These are phyloP conservation scores for Naegleria fowleri DNA, from an alignment of 208 protist species.

Conservation along the genomic window DNA sequence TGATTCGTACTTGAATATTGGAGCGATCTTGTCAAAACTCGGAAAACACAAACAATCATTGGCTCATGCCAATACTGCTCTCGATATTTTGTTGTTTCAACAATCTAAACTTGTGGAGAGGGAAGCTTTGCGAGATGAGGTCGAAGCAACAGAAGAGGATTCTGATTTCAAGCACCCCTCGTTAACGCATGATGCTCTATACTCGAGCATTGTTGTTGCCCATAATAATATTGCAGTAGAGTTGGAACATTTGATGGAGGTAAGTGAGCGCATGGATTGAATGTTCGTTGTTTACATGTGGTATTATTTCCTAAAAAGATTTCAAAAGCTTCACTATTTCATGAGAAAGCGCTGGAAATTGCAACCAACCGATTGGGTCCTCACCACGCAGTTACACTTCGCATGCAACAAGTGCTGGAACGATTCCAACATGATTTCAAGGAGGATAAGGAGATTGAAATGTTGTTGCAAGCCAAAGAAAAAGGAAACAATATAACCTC, in stretches of 20 bases:
- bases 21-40: not conserved
- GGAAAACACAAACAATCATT: not conserved
- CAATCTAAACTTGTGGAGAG: not conserved
- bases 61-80: not conserved
- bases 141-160: not conserved
- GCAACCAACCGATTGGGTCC: not conserved
- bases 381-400: not conserved
- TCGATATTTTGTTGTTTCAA: not conserved
- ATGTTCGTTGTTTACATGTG: no score
- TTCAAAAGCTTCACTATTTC: not conserved
- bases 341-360: not conserved
- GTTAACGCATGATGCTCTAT: not conserved
- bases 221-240: constrained; percentile 15
- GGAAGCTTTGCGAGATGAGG: not conserved
- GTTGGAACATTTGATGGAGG: not conserved
- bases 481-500: no score
- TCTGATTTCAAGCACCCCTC: not conserved
- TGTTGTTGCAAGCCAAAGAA: not conserved
- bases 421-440: not conserved
- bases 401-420: not conserved
- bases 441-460: not conserved
- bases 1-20: not conserved
- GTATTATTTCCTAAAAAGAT: not conserved
- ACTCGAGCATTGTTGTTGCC: not conserved
- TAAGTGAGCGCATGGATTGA: no score